A percentile compares a stretch with the other conserved stretches of the same genome.
These are phyloP conservation scores for Cyberlindnera japonica DNA, from an alignment of 805 yeast species.

Conservation along the genomic window DNA sequence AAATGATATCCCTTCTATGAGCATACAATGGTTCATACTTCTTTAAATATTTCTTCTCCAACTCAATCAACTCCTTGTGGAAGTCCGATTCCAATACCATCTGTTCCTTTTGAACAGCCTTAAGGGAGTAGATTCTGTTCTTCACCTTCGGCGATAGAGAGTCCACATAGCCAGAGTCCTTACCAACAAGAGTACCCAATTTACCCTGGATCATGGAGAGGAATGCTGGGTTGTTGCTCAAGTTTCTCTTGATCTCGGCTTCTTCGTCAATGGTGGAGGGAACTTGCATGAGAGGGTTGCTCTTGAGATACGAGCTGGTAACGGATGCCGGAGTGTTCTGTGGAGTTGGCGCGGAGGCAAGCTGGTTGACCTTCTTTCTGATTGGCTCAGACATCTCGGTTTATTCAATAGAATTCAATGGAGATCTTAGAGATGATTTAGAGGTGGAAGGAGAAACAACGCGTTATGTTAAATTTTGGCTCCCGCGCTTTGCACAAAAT, in stretches of 20 bases:
- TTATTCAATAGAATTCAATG: background rate
- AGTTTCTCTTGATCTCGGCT: conserved; percentile 35
- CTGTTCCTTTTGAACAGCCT: conserved; percentile 75
- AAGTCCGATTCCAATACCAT: conserved; percentile 85
- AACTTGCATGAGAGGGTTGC: conserved; percentile 44
- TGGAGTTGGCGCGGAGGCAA: conserved; percentile 94
- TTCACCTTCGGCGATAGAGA: conserved; percentile 68
- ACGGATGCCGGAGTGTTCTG: conserved; percentile 96
- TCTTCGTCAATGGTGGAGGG: conserved; percentile 70
- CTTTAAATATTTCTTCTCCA: conserved; percentile 74
- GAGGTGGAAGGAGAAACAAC: background rate
- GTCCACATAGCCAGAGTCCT: conserved; percentile 81
- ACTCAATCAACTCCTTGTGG: conserved; percentile 80
- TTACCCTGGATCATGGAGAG: conserved; percentile 88
- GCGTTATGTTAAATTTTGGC: conserved; percentile 1
- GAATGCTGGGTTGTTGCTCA: conserved; percentile 77
- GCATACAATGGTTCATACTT: conserved; percentile 74
- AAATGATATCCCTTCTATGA: conserved; percentile 66
- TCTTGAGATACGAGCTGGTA: conserved; percentile 66
- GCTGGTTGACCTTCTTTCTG: conserved; percentile 67
- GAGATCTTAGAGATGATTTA: background rate
- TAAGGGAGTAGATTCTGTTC: conserved; percentile 75
- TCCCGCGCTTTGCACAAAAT: background rate
- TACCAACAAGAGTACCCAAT: conserved; percentile 78
- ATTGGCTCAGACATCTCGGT: conserved; percentile 81